Conservation (phyloP, 352 stramenopile species). For the Globisporangium camurandrum region DNA sequence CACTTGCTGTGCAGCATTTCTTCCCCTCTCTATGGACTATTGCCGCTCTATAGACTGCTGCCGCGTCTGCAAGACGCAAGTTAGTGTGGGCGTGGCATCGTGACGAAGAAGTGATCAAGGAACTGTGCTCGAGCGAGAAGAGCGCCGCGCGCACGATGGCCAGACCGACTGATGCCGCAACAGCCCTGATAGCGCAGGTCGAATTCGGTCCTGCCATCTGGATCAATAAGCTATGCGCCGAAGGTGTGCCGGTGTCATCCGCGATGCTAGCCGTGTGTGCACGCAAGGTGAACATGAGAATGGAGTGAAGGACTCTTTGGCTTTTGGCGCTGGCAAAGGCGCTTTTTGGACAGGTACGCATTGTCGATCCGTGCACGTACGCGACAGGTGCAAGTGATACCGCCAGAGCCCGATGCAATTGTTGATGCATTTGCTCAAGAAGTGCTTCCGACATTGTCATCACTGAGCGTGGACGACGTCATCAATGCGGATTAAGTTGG, state of each 20-base stretch:
- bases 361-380: background rate
- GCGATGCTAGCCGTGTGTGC: background rate
- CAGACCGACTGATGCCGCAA: too few relatives aligned
- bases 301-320: background rate
- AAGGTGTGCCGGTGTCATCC: background rate
- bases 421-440: background rate
- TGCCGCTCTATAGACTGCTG: too few relatives aligned
- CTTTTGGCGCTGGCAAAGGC: too few relatives aligned
- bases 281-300: background rate
- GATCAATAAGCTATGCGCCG: background rate
- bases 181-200: too few relatives aligned
- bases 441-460: background rate
- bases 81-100: too few relatives aligned
- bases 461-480: background rate
- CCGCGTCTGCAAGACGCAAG: too few relatives aligned
- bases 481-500: background rate
- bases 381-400: background rate
- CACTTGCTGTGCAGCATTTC: too few relatives aligned
- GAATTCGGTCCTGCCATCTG: background rate
- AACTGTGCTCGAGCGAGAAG: too few relatives aligned
- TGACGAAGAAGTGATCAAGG: too few relatives aligned
- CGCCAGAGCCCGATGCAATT: background rate
- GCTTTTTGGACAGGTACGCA: background rate
- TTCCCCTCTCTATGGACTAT: too few relatives aligned
- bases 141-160: too few relatives aligned